Conservation (phyloP, 768 basidiomycete genomes). For the Lyophyllum atratum region DNA sequence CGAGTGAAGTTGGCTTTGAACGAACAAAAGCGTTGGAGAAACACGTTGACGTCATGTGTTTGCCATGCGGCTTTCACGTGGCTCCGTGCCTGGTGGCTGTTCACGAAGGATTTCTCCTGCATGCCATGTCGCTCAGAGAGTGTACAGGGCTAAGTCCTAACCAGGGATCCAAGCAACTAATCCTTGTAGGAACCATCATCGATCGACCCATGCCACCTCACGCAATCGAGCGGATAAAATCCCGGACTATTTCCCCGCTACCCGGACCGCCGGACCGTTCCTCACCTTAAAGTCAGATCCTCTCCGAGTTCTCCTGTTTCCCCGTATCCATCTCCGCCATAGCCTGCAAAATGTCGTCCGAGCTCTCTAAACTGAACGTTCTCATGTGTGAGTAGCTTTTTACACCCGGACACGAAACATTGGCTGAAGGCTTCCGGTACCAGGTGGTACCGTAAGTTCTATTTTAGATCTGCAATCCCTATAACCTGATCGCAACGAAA, state of each 20-base stretch:
- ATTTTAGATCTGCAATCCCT: too few species aligned
- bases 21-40: not conserved
- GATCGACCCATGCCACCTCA: too few species aligned
- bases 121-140: not conserved
- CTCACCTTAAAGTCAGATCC: not conserved
- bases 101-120: too few species aligned
- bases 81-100: slow-evolving; percentile 15
- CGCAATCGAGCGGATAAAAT: not conserved
- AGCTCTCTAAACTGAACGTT: slow-evolving; percentile 59
- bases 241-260: not conserved
- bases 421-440: slow-evolving; percentile 8
- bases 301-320: not conserved
- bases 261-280: slow-evolving; percentile 17
- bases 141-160: not conserved
- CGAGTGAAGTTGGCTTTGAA: not conserved
- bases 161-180: too few species aligned
- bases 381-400: slow-evolving; percentile 67
- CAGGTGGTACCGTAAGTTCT: slow-evolving; percentile 42
- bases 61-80: slow-evolving; percentile 17
- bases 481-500: too few species aligned
- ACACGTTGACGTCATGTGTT: slow-evolving; percentile 25
- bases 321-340: not conserved
- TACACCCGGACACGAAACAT: not conserved
- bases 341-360: slow-evolving; percentile 38
- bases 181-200: too few species aligned